Base-by-base conservation (phyloP, 768 basidiomycete genomes). In the Phlebiopsis gigantea region DNA sequence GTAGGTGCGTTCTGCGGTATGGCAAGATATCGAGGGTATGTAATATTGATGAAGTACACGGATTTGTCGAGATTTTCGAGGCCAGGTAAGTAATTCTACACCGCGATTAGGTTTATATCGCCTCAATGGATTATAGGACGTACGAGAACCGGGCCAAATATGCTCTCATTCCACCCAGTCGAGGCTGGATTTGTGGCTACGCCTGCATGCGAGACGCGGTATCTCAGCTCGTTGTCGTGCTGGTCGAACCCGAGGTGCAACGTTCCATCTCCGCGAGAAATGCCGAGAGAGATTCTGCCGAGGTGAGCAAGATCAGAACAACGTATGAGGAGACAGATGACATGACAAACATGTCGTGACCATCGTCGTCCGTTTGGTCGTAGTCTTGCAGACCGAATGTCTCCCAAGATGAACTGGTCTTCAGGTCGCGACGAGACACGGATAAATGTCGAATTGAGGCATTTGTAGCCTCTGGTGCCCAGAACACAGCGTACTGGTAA, bases 201-300 rank as follows among this genome's bases (percentile, higher is more conserved):
- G 1, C 69, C 72, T 9, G 63, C 28, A 7, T 61, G 49, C 1
- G 73, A 73, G 0, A 69, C 55, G 10, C 72, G 67, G 46, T 73
- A 72, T 42, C 66, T 64, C 22, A 75, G 63, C n/a, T 60, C 53
- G 51, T 71, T 72, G 58, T 72, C 71, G 58, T 72, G 73, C 54
- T 75, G 72, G 43, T 73, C 72, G 49, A 71, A 73, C 2, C 68
- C 68, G 1, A 73, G 47, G 41, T 73, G 70, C 0, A 74, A 55
- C 1, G 71, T 71, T 2, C 73, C 73, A 34, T 74, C 73, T 19
- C 66, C 66, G n/a, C 59, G 66, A 5, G 72, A 72, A 3, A 74
- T 71, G 1, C 73, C 73, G 1, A 74, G 43, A 0, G 72, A 71
- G 1, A 74, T 74, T 8, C 70, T 74, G 34, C 30, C 19, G 30